Evolutionary conservation across 2,329 filamentous ascomycete species (phyloP), one percentile per base, ranked within the genome.

Genomic region (Penicillium oxalicum): DNA sequence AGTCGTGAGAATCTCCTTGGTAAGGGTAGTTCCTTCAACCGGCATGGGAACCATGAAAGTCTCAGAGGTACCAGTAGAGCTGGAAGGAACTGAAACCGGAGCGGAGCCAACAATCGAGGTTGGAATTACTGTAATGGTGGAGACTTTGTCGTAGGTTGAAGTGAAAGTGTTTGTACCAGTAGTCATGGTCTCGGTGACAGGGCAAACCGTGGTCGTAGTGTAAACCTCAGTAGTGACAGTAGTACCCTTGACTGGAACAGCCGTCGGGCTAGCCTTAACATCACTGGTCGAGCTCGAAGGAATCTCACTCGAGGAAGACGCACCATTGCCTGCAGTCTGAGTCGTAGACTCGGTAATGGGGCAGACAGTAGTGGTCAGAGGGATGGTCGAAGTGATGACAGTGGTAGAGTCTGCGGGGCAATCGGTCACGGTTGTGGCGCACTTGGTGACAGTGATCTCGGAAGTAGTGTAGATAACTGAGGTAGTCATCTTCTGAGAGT

Each of bases 361-460:
- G 25, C 41, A 44, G 33, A 44, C 24, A 4, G 41, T 44, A n/a
- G 41, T 44, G 8, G 67, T 69, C 24, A 70, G 64, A 27, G 72
- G 80, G 75, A 84, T 63, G 8, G 77, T 81, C 47, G 79, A 73
- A 2, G 78, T 80, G 45, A 77, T 69, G 29, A 80, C 62, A 1
- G 70, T 73, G 43, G 41, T 44, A n/a, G 73, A 74, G 43, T 69
- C 64, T 47, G 71, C 74, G 26, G 78, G 78, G 73, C 79, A 82
- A 70, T 78, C 68, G 37, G 65, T 64, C 40, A 71, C 64, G 4
- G 60, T 64, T 5, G 69, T 57, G n/a, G 64, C 65, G 45, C 69
- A 73, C 58, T 64, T 67, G 33, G 69, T 73, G 53, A 72, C 62
- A 44, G 70, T 70, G 29, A 68, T 49, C 43, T 63, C 54, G 28